Evolutionary conservation across 1,139 yeast species (phyloP).

Genomic region (Petasospora fabianii): DNA sequence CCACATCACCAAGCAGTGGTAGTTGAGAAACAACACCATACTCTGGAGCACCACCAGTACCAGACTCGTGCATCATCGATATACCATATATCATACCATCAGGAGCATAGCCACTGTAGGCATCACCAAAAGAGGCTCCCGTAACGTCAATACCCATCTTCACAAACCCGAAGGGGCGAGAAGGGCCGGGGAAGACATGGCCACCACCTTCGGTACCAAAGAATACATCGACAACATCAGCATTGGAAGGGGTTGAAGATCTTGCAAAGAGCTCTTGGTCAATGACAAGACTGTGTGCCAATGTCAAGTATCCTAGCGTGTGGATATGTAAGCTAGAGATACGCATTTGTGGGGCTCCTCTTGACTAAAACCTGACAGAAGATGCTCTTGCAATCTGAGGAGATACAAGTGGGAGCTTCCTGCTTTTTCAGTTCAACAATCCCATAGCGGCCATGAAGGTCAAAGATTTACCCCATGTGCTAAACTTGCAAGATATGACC

Average conservation of each 20-base stretch:
- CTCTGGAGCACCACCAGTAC: slow-evolving; percentile 40
- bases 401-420: too few relatives aligned
- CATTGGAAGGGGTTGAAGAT: neutral
- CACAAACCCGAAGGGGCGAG: slow-evolving; percentile 40
- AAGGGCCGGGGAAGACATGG: slow-evolving; percentile 37
- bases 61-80: slow-evolving; percentile 40
- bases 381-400: too few relatives aligned
- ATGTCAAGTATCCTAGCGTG: too few relatives aligned
- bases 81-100: slow-evolving; percentile 34
- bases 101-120: slow-evolving; percentile 36
- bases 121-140: slow-evolving; percentile 28
- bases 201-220: slow-evolving; percentile 38
- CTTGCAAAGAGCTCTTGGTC: neutral
- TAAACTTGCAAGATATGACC: too few relatives aligned
- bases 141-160: slow-evolving; percentile 37
- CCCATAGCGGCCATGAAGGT: too few relatives aligned
- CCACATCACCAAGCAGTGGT: slow-evolving; percentile 27
- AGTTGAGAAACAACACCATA: slow-evolving; percentile 36
- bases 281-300: neutral
- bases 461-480: too few relatives aligned
- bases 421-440: too few relatives aligned
- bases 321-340: too few relatives aligned
- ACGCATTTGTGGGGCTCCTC: too few relatives aligned
- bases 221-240: slow-evolving; percentile 30
- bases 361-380: too few relatives aligned